A percentile compares a stretch with the other conserved stretches of the same genome.
These are phyloP conservation scores for Leccinum arenicola DNA, from an alignment of 768 basidiomycete genomes.

Conservation along the genomic window DNA sequence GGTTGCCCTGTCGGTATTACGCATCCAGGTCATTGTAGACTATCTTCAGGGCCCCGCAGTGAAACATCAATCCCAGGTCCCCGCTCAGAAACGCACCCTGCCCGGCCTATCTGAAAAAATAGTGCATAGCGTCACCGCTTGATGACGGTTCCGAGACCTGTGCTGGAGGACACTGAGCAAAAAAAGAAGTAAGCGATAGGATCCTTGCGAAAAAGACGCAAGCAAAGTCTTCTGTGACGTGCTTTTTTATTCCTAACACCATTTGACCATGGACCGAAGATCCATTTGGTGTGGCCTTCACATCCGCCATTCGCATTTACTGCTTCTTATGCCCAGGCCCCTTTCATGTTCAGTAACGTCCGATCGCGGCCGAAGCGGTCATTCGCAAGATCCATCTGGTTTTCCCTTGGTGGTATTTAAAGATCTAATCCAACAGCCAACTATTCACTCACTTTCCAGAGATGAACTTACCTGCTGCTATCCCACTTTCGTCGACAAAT, in stretches of 20 bases:
- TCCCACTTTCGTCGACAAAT: background rate
- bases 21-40: background rate
- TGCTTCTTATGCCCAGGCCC: background rate
- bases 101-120: background rate
- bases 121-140: background rate
- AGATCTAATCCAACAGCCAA: background rate
- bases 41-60: background rate
- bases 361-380: background rate
- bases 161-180: background rate
- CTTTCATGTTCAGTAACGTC: background rate
- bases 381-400: background rate
- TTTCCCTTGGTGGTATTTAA: constrained; percentile 1
- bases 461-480: constrained; percentile 2
- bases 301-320: background rate
- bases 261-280: background rate
- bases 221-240: background rate
- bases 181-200: background rate
- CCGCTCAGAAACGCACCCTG: background rate
- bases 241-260: background rate
- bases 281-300: background rate
- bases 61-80: background rate
- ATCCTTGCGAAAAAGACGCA: background rate
- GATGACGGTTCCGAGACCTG: background rate
- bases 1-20: background rate
- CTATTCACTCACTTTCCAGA: background rate